These are phyloP conservation scores for Dalbergia oliveri DNA, from an alignment of 306 rosid species.

Conservation along the genomic window DNA sequence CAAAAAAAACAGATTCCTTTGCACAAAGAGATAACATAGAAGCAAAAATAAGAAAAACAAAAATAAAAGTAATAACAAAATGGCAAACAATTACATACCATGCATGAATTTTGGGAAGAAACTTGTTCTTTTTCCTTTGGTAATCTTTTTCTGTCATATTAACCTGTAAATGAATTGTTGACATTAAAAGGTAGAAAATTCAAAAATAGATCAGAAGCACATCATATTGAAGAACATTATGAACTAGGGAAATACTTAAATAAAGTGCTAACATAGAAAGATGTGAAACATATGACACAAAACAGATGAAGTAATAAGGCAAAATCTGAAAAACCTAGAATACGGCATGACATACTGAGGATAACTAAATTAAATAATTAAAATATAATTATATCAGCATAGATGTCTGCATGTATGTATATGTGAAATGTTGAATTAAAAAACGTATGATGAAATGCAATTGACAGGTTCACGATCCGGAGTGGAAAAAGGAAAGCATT, in stretches of 20 bases:
- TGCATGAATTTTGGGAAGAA: slow-evolving; percentile 96
- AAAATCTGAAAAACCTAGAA: slow-evolving; percentile 6
- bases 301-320: not conserved
- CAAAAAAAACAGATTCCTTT: not conserved
- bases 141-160: slow-evolving; percentile 98
- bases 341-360: slow-evolving; percentile 7
- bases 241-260: not conserved
- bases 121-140: slow-evolving; percentile 96
- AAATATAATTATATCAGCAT: not conserved
- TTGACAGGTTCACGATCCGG: slow-evolving; percentile 21
- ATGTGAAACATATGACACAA: slow-evolving; percentile 6
- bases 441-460: slow-evolving; percentile 3
- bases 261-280: slow-evolving; percentile 1
- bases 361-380: slow-evolving; percentile 22
- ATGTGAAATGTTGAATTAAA: not conserved
- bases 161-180: slow-evolving; percentile 67
- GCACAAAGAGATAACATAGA: slow-evolving; percentile 26
- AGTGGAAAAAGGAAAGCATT: not conserved
- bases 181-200: slow-evolving; percentile 29
- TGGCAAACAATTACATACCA: slow-evolving; percentile 62
- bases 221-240: slow-evolving; percentile 23
- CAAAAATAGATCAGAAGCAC: slow-evolving; percentile 14
- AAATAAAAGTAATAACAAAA: not conserved
- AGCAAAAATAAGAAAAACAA: not conserved
- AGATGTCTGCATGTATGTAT: slow-evolving; percentile 6